These are phyloP conservation scores for Coniochaeta sp. DNA, from an alignment of 2,329 filamentous ascomycete species.

Conservation along the genomic window DNA sequence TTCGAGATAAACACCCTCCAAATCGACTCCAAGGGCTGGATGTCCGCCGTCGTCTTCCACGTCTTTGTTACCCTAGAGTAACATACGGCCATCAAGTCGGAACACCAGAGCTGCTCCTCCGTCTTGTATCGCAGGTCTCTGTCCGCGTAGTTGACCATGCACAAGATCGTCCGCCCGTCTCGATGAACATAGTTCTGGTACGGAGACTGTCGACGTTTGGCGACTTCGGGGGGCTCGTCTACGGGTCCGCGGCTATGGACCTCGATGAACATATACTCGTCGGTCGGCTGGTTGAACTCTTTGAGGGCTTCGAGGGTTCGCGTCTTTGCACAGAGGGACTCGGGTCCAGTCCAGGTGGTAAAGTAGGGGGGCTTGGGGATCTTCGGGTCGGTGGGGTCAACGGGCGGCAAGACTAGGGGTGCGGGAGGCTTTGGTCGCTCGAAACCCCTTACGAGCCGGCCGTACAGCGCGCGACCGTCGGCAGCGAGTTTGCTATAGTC, in stretches of 20 bases:
- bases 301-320: neutral
- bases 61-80: constrained; percentile 1
- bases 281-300: constrained; percentile 1
- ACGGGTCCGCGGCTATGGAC: neutral
- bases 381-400: neutral
- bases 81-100: constrained; percentile 2
- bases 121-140: neutral
- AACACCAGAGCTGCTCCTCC: neutral
- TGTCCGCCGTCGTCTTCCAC: neutral
- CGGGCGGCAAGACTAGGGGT: neutral
- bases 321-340: neutral
- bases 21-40: neutral
- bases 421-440: neutral
- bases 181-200: constrained; percentile 3
- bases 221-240: neutral
- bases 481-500: neutral
- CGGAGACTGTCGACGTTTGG: neutral
- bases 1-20: neutral
- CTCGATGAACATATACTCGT: constrained; percentile 1
- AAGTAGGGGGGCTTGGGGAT: neutral
- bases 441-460: neutral
- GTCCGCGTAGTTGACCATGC: constrained; percentile 1
- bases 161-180: neutral
- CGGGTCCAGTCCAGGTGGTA: neutral
- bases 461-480: neutral